These are phyloP conservation scores for Sicyos edulis DNA, from an alignment of 306 rosid genomes.

Conservation along the genomic window DNA sequence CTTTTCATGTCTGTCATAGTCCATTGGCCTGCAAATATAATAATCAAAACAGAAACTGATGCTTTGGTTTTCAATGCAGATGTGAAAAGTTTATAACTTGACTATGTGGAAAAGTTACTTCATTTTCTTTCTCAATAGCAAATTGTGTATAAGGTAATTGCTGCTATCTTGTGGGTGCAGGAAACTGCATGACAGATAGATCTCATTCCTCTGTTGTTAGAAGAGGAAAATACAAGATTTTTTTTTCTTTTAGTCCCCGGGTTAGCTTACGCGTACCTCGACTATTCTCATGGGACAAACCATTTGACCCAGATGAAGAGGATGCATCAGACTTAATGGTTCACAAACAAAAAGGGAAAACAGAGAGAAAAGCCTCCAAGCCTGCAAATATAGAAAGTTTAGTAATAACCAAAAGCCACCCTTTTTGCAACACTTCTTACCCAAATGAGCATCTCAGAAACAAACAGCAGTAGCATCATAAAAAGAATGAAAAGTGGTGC, in stretches of 20 bases:
- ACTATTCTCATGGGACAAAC: too few relatives aligned
- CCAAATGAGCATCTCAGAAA: slow-evolving; percentile 66
- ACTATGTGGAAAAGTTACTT: slow-evolving; percentile 30
- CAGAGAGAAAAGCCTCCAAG: neutral
- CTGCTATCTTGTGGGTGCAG: slow-evolving; percentile 74
- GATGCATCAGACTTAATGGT: too few relatives aligned
- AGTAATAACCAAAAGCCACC: neutral
- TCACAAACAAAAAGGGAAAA: too few relatives aligned
- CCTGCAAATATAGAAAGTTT: neutral
- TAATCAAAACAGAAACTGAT: neutral
- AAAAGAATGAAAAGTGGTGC: neutral
- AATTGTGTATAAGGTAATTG: slow-evolving; percentile 37
- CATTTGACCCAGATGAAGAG: too few relatives aligned
- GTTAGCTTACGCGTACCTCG: too few relatives aligned
- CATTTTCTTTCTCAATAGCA: slow-evolving; percentile 54
- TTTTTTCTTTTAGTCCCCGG: too few relatives aligned
- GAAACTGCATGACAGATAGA: slow-evolving; percentile 35
- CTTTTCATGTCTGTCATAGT: slow-evolving; percentile 47
- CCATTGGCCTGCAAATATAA: slow-evolving; percentile 33
- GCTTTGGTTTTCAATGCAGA: neutral
- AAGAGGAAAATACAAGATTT: too few relatives aligned
- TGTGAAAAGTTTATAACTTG: neutral
- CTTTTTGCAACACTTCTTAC: slow-evolving; percentile 48
- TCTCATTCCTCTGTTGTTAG: neutral
- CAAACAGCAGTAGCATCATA: too few relatives aligned